A percentile compares a stretch with the other conserved stretches of the same genome.
Evolutionary conservation across 768 basidiomycete genomes (phyloP).

Genomic region (Lactarius deliciosus): DNA sequence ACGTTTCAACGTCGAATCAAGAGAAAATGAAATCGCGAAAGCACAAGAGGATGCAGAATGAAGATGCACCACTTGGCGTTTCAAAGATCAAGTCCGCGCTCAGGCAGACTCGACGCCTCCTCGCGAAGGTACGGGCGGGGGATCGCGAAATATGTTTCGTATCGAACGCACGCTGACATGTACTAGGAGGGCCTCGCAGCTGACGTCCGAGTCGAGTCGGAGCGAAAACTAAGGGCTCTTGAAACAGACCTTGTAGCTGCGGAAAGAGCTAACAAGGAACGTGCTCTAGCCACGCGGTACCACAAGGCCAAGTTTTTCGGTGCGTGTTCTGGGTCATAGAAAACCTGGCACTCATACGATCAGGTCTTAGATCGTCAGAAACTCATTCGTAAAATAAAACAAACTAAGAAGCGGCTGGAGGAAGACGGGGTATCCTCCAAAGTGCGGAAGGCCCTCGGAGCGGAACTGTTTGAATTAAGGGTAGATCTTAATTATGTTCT

Average conservation of each 20-base stretch:
- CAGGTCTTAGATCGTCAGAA: slow-evolving; percentile 75
- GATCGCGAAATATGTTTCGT: neutral
- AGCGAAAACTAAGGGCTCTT: slow-evolving; percentile 72
- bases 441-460: slow-evolving; percentile 42
- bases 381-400: slow-evolving; percentile 71
- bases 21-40: neutral
- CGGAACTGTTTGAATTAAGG: slow-evolving; percentile 59
- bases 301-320: slow-evolving; percentile 96
- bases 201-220: slow-evolving; percentile 76
- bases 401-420: slow-evolving; percentile 56
- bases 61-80: slow-evolving; percentile 55
- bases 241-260: slow-evolving; percentile 70
- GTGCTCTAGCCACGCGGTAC: slow-evolving; percentile 72
- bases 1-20: slow-evolving; percentile 7
- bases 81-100: slow-evolving; percentile 85
- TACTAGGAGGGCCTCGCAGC: slow-evolving; percentile 80
- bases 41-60: neutral
- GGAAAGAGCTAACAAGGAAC: slow-evolving; percentile 63
- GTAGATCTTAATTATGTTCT: slow-evolving; percentile 89
- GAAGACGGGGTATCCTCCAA: slow-evolving; percentile 40
- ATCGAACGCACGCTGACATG: neutral
- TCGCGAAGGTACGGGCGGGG: slow-evolving; percentile 62
- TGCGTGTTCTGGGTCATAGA: slow-evolving; percentile 37
- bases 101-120: slow-evolving; percentile 76
- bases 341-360: neutral